Evolutionary conservation across 768 basidiomycete species (phyloP).

Genomic region (Xerocomellus amylosporus): DNA sequence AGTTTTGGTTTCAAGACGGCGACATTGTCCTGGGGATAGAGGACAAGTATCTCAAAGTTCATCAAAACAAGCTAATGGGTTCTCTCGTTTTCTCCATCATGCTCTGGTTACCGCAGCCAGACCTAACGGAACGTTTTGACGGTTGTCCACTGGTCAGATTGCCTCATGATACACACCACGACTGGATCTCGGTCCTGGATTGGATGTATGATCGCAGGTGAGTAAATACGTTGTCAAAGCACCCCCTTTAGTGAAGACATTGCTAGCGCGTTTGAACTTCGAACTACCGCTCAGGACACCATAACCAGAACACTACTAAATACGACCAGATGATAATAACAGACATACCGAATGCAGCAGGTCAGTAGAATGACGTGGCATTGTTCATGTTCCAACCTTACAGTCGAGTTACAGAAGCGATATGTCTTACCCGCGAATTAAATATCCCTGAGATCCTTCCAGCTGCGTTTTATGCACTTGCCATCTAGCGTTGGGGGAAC

Average conservation of each 20-base stretch:
- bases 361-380: slow-evolving; percentile 15
- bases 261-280: slow-evolving; percentile 25
- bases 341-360: slow-evolving; percentile 32
- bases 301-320: slow-evolving; percentile 35
- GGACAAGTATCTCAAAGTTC: slow-evolving; percentile 27
- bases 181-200: slow-evolving; percentile 31
- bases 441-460: slow-evolving; percentile 37
- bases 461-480: slow-evolving; percentile 40
- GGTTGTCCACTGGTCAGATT: slow-evolving; percentile 34
- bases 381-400: neutral
- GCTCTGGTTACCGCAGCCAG: slow-evolving; percentile 35
- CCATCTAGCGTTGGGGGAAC: slow-evolving; percentile 29
- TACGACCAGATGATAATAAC: slow-evolving; percentile 34
- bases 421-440: slow-evolving; percentile 35
- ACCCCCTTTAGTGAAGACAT: neutral
- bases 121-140: slow-evolving; percentile 29
- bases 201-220: slow-evolving; percentile 37
- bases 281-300: slow-evolving; percentile 22
- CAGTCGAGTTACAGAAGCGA: slow-evolving; percentile 28
- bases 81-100: slow-evolving; percentile 36
- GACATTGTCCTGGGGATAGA: slow-evolving; percentile 33
- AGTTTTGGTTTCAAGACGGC: slow-evolving; percentile 36
- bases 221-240: slow-evolving; percentile 6
- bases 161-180: slow-evolving; percentile 22
- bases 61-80: slow-evolving; percentile 15